phyloP scores from a whole-genome alignment of 2,329 filamentous ascomycete genomes.

The Venturia oleaginea region DNA sequence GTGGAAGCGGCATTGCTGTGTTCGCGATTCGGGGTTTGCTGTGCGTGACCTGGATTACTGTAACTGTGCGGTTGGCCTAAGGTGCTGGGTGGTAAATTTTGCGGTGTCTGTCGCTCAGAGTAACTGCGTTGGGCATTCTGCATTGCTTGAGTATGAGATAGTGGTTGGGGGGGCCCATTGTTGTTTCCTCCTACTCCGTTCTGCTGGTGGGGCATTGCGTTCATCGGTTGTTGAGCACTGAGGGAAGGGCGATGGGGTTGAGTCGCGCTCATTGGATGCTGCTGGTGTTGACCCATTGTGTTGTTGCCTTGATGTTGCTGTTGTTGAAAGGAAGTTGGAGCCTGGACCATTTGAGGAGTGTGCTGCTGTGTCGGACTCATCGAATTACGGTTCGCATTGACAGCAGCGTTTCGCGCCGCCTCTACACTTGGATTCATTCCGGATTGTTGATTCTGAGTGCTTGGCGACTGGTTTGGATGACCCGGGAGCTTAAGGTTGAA shows the following conservation, averaged over 20 bases:
- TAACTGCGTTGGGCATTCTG: slow-evolving; percentile 32
- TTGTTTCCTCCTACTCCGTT: slow-evolving; percentile 19
- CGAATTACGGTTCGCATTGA: neutral
- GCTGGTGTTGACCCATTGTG: slow-evolving; percentile 9
- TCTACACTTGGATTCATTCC: slow-evolving; percentile 14
- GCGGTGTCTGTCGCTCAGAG: slow-evolving; percentile 23
- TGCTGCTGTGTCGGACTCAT: slow-evolving; percentile 13
- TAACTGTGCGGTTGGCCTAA: slow-evolving; percentile 16
- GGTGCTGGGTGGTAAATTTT: neutral
- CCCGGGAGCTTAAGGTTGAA: slow-evolving; percentile 15
- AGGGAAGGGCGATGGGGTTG: slow-evolving; percentile 3
- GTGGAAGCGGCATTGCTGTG: slow-evolving; percentile 10
- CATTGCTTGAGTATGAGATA: slow-evolving; percentile 38
- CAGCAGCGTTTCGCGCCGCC: slow-evolving; percentile 9
- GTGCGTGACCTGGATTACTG: slow-evolving; percentile 25
- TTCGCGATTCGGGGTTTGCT: slow-evolving; percentile 8
- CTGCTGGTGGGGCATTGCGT: slow-evolving; percentile 18
- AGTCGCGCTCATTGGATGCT: slow-evolving; percentile 7
- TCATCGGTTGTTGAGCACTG: slow-evolving; percentile 19
- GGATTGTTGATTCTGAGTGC: slow-evolving; percentile 1
- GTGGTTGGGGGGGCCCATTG: slow-evolving; percentile 27
- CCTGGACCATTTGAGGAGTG: slow-evolving; percentile 5
- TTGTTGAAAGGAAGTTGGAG: slow-evolving; percentile 2
- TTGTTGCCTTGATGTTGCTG: neutral
- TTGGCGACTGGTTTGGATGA: slow-evolving; percentile 21